Evolutionary conservation across 805 yeast genomes (phyloP), one percentile per base, ranked within the genome.

Genomic region (Candida schatavii): DNA sequence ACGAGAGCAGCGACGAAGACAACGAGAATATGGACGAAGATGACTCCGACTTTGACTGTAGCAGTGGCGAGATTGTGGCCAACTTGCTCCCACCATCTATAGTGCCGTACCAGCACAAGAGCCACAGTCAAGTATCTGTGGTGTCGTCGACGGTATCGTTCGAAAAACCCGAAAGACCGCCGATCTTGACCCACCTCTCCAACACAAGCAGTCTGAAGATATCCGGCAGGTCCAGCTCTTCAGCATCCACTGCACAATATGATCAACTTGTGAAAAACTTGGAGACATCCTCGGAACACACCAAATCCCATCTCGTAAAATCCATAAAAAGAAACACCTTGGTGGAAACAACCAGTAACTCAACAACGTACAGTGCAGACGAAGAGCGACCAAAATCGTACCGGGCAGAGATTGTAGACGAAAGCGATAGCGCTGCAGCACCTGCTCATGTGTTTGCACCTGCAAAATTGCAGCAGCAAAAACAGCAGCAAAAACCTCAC

Each of bases 351-450:
- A 5, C 14, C 15, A 25, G 10, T 14, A n/a, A 13, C 6, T 23
- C 18, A 9, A 5, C 26, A 5, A 22, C 21, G 20, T 9, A 36
- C 41, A 17, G 31, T 4, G 39, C 32, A 11, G 35, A 17, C 3
- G 36, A 41, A 18, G 51, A 56, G 4, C 45, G 60, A 39, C 62
- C 61, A 15, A 37, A 38, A 18, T 57, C 62, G 3, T 52, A 58
- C 15, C 43, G 48, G 13, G 63, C 54, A 5, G 56, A 52, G 41
- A 39, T 57, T 25, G 50, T 35, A 14, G 20, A 35, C 14, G 15
- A 19, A 10, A 26, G 35, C 19, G 35, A 31, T 15, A 18, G 18
- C 19, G 20, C 15, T 31, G 19, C 22, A 7, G 19, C 19, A 17
- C 14, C 14, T 15, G 18, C 27, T 35, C n/a, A n/a, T n/a, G n/a